phyloP scores from a whole-genome alignment of 352 stramenopile genomes.

The Phytophthora pisi region DNA sequence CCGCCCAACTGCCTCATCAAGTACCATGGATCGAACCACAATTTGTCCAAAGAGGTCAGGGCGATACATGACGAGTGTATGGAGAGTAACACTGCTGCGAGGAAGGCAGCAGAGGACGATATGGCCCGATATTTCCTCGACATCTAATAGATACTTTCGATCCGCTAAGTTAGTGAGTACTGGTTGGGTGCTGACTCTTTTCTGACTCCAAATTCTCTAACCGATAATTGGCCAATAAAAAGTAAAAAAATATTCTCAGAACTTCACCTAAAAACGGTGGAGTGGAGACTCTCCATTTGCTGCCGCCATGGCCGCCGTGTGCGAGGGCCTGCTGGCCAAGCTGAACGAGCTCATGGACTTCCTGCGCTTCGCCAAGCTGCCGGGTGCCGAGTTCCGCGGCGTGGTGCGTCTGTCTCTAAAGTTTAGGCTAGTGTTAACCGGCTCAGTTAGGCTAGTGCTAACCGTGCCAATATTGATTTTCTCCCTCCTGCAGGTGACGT shows the following conservation, averaged over 20 bases:
- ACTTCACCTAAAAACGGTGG: not conserved
- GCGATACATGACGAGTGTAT: slow-evolving; percentile 25
- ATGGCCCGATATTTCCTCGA: slow-evolving; percentile 29
- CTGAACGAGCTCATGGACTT: slow-evolving; percentile 89
- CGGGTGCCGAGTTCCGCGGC: slow-evolving; percentile 55
- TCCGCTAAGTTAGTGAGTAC: not conserved
- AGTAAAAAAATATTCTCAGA: slow-evolving; percentile 4
- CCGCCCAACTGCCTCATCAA: slow-evolving; percentile 31
- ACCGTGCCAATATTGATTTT: slow-evolving; percentile 4
- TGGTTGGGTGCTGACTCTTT: slow-evolving; percentile 16
- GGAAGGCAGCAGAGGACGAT: slow-evolving; percentile 9
- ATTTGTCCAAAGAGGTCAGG: slow-evolving; percentile 25
- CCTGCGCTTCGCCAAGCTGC: slow-evolving; percentile 63
- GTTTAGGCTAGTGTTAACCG: slow-evolving; percentile 5
- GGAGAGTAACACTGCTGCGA: not conserved
- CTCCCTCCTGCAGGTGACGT: slow-evolving; percentile 60
- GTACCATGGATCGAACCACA: slow-evolving; percentile 31
- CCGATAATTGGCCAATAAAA: slow-evolving; percentile 1
- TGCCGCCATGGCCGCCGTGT: slow-evolving; percentile 43
- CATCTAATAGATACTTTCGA: slow-evolving; percentile 8
- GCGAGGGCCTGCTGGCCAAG: slow-evolving; percentile 76
- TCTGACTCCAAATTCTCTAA: slow-evolving; percentile 7
- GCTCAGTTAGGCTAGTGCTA: not conserved
- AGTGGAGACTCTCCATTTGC: not conserved
- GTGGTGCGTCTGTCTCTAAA: slow-evolving; percentile 40